Conservation (phyloP, 73 alveolate species). For the Stentor coeruleus region DNA sequence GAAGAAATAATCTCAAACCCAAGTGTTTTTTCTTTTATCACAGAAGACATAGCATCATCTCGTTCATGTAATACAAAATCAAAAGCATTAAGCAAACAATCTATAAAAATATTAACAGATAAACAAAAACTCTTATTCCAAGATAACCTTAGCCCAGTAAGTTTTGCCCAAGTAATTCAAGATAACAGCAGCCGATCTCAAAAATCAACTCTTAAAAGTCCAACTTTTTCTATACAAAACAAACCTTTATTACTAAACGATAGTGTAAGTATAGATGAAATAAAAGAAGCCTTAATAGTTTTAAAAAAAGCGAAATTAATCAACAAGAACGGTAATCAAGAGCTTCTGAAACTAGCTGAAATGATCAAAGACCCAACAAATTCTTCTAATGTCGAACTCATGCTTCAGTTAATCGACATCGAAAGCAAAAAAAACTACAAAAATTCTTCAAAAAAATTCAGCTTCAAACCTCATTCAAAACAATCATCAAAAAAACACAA, state of each 20-base stretch:
- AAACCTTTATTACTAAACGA: no score
- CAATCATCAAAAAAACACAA: no score
- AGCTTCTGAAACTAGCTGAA: neutral
- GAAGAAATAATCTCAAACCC: neutral
- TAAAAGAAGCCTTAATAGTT: neutral
- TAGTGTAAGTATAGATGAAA: neutral
- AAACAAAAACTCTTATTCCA: no score
- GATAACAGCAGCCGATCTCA: no score
- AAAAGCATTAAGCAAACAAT: neutral
- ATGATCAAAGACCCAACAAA: neutral
- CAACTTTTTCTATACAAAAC: neutral
- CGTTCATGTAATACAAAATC: neutral
- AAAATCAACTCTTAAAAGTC: neutral
- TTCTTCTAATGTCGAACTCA: neutral
- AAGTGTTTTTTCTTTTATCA: neutral
- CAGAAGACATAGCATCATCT: neutral
- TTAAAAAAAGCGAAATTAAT: neutral
- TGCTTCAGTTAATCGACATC: neutral
- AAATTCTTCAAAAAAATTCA: no score
- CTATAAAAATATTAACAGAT: no score
- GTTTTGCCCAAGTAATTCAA: no score
- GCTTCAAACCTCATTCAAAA: neutral
- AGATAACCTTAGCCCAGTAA: no score
- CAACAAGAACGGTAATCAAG: neutral
- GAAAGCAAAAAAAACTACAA: neutral